These are phyloP conservation scores for Carex kokanica DNA, from an alignment of 176 grass and related monocot species.

Conservation along the genomic window DNA sequence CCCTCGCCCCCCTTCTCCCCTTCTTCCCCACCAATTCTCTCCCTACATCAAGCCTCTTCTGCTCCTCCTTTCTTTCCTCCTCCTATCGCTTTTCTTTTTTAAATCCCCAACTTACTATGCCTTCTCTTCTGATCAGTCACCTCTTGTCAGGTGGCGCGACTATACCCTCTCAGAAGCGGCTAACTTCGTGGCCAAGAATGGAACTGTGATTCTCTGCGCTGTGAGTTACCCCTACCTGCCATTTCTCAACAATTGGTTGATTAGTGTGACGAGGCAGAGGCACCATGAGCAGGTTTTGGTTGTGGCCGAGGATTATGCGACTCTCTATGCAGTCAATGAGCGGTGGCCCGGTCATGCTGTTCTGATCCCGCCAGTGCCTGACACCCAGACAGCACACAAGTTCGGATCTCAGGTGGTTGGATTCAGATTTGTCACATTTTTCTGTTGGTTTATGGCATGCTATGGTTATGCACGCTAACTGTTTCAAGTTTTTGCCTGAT, in stretches of 20 bases:
- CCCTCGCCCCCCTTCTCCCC: slow-evolving; percentile 18
- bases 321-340: slow-evolving; percentile 72
- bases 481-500: slow-evolving; percentile 34
- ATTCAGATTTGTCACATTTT: background rate
- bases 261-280: slow-evolving; percentile 69
- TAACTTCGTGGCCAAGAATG: slow-evolving; percentile 60
- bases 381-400: slow-evolving; percentile 73
- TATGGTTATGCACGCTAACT: background rate
- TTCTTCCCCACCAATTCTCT: slow-evolving; percentile 45
- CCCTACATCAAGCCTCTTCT: slow-evolving; percentile 50
- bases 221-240: slow-evolving; percentile 80
- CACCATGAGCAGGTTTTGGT: slow-evolving; percentile 76
- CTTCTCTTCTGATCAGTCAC: background rate
- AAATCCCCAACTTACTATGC: slow-evolving; percentile 26
- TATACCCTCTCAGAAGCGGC: slow-evolving; percentile 70
- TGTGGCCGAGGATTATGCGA: slow-evolving; percentile 90
- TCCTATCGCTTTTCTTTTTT: slow-evolving; percentile 45
- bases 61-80: slow-evolving; percentile 42
- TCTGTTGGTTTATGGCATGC: background rate
- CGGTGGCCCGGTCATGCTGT: slow-evolving; percentile 90
- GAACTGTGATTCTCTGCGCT: slow-evolving; percentile 76
- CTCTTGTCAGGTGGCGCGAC: slow-evolving; percentile 44
- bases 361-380: slow-evolving; percentile 75
- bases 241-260: slow-evolving; percentile 97
- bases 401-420: slow-evolving; percentile 76